phyloP scores from a whole-genome alignment of 768 basidiomycete species.

The Auricularia cornea region DNA sequence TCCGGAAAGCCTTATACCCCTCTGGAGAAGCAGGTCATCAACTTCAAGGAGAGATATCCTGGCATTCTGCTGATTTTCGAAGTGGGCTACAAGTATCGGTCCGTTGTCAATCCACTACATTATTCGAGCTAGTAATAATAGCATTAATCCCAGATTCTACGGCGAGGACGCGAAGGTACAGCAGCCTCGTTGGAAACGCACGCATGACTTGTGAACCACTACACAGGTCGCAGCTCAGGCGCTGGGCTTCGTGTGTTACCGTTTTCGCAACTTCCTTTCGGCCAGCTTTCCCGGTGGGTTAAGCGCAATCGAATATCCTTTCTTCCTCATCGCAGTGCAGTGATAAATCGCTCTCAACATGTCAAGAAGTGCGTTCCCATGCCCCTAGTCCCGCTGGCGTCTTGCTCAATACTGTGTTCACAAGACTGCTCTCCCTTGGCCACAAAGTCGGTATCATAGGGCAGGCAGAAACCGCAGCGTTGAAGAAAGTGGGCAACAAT shows the following conservation, averaged over 20 bases:
- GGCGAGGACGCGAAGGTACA: constrained; percentile 75
- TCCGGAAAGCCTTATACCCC: constrained; percentile 68
- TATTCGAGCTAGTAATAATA: neutral
- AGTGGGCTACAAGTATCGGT: constrained; percentile 70
- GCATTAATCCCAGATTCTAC: constrained; percentile 43
- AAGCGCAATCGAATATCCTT: constrained; percentile 48
- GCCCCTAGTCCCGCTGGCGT: neutral
- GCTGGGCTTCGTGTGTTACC: constrained; percentile 69
- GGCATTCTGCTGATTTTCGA: constrained; percentile 70
- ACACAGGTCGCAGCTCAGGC: constrained; percentile 62
- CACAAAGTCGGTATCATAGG: constrained; percentile 68
- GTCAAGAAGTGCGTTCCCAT: constrained; percentile 7
- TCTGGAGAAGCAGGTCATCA: constrained; percentile 61
- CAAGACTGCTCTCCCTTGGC: constrained; percentile 65
- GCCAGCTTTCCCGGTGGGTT: constrained; percentile 68
- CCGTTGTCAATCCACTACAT: neutral
- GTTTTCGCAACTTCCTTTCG: constrained; percentile 61
- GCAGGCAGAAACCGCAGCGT: constrained; percentile 80
- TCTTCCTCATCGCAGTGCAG: neutral
- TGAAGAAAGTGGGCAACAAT: constrained; percentile 77
- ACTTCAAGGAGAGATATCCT: constrained; percentile 55
- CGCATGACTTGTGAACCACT: constrained; percentile 1
- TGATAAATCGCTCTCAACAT: neutral
- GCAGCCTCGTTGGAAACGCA: constrained; percentile 3
- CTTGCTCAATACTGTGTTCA: neutral